Evolutionary conservation across 164 flowering plant species (phyloP), one percentile per base, ranked within the genome.

Genomic region (Berberis thunbergii): DNA sequence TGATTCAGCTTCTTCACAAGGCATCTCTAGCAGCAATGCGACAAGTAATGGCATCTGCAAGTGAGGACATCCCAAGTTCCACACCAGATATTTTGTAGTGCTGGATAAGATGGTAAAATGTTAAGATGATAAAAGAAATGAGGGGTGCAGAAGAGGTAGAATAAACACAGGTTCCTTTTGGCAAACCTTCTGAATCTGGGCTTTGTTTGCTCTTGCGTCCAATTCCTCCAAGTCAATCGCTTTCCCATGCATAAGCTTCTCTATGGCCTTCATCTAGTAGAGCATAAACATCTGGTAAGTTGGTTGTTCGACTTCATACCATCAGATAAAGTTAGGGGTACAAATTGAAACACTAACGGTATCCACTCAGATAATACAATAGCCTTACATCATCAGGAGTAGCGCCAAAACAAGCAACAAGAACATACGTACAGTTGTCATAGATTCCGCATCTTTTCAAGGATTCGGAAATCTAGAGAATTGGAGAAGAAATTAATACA

Each of bases 361-460:
- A 26, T 26, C 26, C 26, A 3, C 13, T 12, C 45, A 13, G 1
- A 66, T 38, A 8, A 49, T 7, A n/a, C 10, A 64, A 12, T 54
- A 56, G 58, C 40, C 77, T 84, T 61, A 93, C 97, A 84, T 89
- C 94, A 68, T 83, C 88, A 48, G 62, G 70, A 48, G 92, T 78
- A 73, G 91, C 85, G 80, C 73, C 75, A 63, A 93, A 90, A 26
- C 89, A 87, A 61, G 97, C 98, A 26, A 73, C 91, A 50, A 93
- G 86, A 57, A 89, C 67, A 67, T 86, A 88, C 4, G 76, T 85
- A 9, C 88, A 66, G 69, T 62, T 76, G 0, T 87, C 89, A 46
- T 96, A 83, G 64, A 93, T 93, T 49, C 98, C 98, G 68, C 94
- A 90, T 75, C 97, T 81, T 80, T 81, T 90, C 70, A 93, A 74